Conservation (phyloP, 2,329 filamentous ascomycete species). For the Lasiodiplodia theobromae region DNA sequence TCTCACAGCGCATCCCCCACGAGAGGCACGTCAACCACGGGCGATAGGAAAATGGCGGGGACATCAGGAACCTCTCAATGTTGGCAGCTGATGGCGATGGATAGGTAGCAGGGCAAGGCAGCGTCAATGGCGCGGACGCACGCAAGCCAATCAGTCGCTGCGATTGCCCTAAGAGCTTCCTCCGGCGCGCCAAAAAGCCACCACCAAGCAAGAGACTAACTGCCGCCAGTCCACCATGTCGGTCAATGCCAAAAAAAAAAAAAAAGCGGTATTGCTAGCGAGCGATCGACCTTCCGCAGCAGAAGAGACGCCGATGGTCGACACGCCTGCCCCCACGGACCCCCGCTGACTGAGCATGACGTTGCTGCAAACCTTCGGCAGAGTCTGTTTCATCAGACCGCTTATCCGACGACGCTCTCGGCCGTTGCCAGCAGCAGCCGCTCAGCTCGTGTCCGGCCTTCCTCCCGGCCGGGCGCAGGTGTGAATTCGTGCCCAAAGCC, state of each 20-base stretch:
- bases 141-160: neutral
- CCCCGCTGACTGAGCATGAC: neutral
- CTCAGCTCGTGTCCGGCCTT: no score
- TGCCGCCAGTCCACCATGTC: neutral
- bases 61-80: neutral
- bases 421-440: neutral
- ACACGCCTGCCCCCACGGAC: neutral
- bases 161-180: neutral
- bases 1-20: neutral
- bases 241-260: neutral
- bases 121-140: neutral
- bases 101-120: neutral
- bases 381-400: neutral
- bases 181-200: neutral
- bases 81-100: neutral
- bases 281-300: neutral
- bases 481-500: neutral
- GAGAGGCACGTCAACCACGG: neutral
- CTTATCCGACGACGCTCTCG: neutral
- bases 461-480: neutral
- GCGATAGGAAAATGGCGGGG: neutral
- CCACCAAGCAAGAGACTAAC: neutral
- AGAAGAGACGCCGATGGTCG: neutral
- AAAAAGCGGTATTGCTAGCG: neutral
- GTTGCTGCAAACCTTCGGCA: neutral